These are phyloP conservation scores for Thymus mandschuricus DNA, from an alignment of 257 asterid species.

Conservation along the genomic window DNA sequence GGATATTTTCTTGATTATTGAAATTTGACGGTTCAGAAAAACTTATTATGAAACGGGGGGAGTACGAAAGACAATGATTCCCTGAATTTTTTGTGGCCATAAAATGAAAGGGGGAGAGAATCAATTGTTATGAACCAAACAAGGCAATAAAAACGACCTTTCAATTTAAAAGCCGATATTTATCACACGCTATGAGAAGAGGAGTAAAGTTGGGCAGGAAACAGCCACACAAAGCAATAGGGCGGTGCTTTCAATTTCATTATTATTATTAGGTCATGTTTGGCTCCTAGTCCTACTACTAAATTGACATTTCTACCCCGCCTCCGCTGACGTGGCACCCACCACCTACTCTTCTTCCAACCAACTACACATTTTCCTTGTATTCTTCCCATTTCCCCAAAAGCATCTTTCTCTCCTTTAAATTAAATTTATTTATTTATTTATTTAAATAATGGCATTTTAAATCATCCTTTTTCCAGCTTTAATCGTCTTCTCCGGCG, in stretches of 20 bases:
- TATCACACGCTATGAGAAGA: background rate
- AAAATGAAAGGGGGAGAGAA: background rate
- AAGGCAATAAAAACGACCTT: background rate
- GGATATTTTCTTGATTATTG: too few species aligned
- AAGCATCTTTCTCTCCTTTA: background rate
- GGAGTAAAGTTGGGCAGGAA: background rate
- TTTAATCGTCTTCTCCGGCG: background rate
- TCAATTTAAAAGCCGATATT: slow-evolving; percentile 18
- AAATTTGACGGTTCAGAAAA: too few species aligned
- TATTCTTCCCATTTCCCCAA: background rate
- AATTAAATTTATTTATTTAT: background rate
- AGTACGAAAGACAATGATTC: background rate
- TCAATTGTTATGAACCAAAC: slow-evolving; percentile 11
- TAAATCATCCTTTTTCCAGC: background rate
- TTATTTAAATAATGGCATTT: too few species aligned
- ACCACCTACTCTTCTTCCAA: slow-evolving; percentile 17
- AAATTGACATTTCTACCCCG: slow-evolving; percentile 19
- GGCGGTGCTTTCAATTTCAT: slow-evolving; percentile 1
- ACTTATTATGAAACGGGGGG: too few species aligned
- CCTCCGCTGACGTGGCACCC: background rate
- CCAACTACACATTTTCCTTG: background rate
- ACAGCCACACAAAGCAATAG: slow-evolving; percentile 33
- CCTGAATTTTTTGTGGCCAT: background rate
- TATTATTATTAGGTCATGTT: slow-evolving; percentile 29
- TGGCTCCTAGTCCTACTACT: slow-evolving; percentile 2